These are phyloP conservation scores for Neofusicoccum sp. DNA, from an alignment of 2,329 filamentous ascomycete genomes.

Conservation along the genomic window DNA sequence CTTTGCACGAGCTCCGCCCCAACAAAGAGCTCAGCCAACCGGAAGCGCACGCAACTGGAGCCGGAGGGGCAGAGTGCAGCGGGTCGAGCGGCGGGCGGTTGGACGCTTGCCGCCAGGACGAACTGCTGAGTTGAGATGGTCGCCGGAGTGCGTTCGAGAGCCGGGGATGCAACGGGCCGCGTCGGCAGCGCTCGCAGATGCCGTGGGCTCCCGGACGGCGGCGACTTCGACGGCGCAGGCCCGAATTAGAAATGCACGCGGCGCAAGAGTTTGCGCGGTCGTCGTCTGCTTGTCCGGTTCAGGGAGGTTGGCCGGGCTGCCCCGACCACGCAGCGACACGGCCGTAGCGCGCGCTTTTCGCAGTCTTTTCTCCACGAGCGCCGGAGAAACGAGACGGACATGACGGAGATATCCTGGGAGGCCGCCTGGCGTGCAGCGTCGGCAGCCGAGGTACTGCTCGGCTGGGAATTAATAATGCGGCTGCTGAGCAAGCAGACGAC, in stretches of 20 bases:
- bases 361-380: neutral
- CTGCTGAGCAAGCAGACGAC: conserved; percentile 5
- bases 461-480: neutral
- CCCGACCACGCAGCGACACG: conserved; percentile 7
- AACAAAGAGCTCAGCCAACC: no score
- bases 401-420: neutral
- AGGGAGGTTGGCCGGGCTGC: neutral
- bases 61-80: no score
- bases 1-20: no score
- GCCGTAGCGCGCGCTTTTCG: neutral
- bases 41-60: no score
- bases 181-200: neutral
- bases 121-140: no score
- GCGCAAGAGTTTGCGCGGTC: neutral
- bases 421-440: neutral
- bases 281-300: neutral
- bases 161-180: conserved; percentile 9
- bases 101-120: no score
- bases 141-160: no score
- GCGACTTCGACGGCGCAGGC: neutral
- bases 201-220: neutral
- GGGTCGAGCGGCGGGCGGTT: no score
- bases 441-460: neutral
- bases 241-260: neutral
- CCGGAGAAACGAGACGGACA: neutral